Evolutionary conservation across 805 yeast genomes (phyloP).

Genomic region (Candida maris): DNA sequence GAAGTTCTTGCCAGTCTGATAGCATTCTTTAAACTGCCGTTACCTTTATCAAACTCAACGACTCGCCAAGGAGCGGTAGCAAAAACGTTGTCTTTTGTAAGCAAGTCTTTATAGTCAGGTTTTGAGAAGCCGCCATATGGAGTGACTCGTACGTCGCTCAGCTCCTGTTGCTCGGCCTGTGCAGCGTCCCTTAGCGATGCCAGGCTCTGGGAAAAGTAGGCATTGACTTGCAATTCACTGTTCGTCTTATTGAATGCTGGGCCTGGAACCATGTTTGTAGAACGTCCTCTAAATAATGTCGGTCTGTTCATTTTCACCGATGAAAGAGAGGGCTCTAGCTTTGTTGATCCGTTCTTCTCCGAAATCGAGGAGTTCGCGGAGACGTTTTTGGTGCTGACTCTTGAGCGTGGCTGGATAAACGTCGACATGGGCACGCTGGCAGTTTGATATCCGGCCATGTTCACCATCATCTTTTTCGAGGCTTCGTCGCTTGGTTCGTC

Average conservation of each 20-base stretch:
- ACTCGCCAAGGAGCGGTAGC: constrained; percentile 71
- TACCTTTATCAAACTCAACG: constrained; percentile 68
- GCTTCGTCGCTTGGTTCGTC: constrained; percentile 11
- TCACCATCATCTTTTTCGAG: constrained; percentile 4
- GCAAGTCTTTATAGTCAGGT: constrained; percentile 49
- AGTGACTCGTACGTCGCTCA: constrained; percentile 36
- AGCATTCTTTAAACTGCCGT: constrained; percentile 87
- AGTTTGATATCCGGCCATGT: constrained; percentile 8
- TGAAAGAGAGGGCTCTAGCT: constrained; percentile 18
- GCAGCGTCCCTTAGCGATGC: constrained; percentile 8
- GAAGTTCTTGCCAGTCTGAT: constrained; percentile 54
- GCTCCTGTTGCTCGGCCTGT: constrained; percentile 1
- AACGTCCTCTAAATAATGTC: constrained; percentile 10
- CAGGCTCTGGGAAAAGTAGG: background rate
- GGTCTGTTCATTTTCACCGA: constrained; percentile 18
- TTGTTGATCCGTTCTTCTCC: constrained; percentile 9
- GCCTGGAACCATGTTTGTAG: constrained; percentile 7
- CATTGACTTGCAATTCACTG: background rate
- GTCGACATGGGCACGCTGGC: constrained; percentile 13
- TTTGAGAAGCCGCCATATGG: constrained; percentile 76
- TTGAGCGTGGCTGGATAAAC: constrained; percentile 26
- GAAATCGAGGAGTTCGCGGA: constrained; percentile 18
- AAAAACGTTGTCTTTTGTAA: constrained; percentile 45
- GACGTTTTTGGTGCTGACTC: constrained; percentile 4
- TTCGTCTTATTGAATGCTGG: constrained; percentile 1